Percentiles rank a stretch among this genome's conserved stretches.
phyloP scores from a whole-genome alignment of 2,329 filamentous ascomycete species.

The Pleomassaria siparia region DNA sequence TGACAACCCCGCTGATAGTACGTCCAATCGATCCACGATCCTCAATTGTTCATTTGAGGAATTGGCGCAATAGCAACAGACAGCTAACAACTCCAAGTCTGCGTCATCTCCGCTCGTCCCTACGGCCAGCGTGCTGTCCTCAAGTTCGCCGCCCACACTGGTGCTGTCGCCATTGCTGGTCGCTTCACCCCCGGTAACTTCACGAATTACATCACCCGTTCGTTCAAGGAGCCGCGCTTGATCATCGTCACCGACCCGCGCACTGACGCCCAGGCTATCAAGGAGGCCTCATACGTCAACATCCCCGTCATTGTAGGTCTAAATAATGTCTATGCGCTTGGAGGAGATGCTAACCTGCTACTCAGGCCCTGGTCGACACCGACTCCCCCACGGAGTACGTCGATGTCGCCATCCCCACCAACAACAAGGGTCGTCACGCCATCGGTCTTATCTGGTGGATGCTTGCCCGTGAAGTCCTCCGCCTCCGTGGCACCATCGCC shows the following conservation, averaged over 20 bases:
- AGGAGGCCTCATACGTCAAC: constrained; percentile 99
- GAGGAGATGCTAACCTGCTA: constrained; percentile 10
- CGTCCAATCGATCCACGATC: constrained; percentile 37
- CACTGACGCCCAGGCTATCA: constrained; percentile 99
- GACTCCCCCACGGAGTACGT: constrained; percentile 99
- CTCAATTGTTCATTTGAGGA: not conserved
- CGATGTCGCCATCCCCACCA: constrained; percentile 99
- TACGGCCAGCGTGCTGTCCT: constrained; percentile 99
- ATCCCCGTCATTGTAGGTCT: constrained; percentile 81
- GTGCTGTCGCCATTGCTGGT: constrained; percentile 95
- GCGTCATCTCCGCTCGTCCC: constrained; percentile 98
- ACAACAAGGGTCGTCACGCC: constrained; percentile 99
- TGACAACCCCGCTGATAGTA: constrained; percentile 98
- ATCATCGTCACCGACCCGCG: constrained; percentile 99
- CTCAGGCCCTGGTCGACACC: constrained; percentile 85
- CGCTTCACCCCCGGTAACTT: constrained; percentile 99
- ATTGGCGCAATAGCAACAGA: not conserved
- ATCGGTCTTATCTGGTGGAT: constrained; percentile 99
- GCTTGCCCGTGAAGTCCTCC: constrained; percentile 98
- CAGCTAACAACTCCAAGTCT: constrained; percentile 31
- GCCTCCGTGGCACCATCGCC: constrained; percentile 94
- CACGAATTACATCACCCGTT: constrained; percentile 99
- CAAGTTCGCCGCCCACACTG: constrained; percentile 99
- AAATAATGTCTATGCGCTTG: not conserved
- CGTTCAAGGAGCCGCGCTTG: constrained; percentile 99